phyloP scores from a whole-genome alignment of 345 rosid genomes.

The Iberis pinnata region DNA sequence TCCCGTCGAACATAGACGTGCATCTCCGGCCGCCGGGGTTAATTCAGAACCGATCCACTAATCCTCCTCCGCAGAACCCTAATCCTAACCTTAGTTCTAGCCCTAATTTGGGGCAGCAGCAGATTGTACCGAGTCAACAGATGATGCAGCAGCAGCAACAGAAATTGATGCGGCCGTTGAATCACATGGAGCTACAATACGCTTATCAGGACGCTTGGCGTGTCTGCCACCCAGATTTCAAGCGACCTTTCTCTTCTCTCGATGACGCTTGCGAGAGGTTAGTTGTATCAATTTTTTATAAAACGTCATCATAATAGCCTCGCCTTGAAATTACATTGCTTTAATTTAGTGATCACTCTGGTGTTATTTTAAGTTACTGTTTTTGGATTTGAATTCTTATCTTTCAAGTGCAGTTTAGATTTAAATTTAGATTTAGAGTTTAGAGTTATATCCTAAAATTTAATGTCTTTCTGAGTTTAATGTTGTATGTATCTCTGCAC shows the following conservation, averaged over 20 bases:
- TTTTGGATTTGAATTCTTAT: too few relatives aligned
- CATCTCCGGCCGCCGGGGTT: slow-evolving; percentile 69
- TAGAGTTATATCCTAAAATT: too few relatives aligned
- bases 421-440: too few relatives aligned
- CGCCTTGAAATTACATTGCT: too few relatives aligned
- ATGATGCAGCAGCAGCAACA: slow-evolving; percentile 33
- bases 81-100: slow-evolving; percentile 35
- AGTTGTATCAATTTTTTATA: too few relatives aligned
- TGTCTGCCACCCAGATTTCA: slow-evolving; percentile 86
- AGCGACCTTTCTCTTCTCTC: slow-evolving; percentile 83
- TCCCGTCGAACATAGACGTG: slow-evolving; percentile 85
- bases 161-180: slow-evolving; percentile 58
- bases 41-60: slow-evolving; percentile 46
- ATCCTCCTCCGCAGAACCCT: slow-evolving; percentile 38
- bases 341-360: too few relatives aligned
- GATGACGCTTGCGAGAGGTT: slow-evolving; percentile 98
- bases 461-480: background rate
- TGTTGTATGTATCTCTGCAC: background rate
- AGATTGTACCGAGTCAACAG: slow-evolving; percentile 24
- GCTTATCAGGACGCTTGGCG: slow-evolving; percentile 98
- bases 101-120: slow-evolving; percentile 34
- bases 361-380: too few relatives aligned
- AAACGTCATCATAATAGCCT: too few relatives aligned
- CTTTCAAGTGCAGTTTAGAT: background rate
- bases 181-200: slow-evolving; percentile 81